Evolutionary conservation across 75 land plant genomes (phyloP).

Genomic region (Chamaecyparis obtusa): DNA sequence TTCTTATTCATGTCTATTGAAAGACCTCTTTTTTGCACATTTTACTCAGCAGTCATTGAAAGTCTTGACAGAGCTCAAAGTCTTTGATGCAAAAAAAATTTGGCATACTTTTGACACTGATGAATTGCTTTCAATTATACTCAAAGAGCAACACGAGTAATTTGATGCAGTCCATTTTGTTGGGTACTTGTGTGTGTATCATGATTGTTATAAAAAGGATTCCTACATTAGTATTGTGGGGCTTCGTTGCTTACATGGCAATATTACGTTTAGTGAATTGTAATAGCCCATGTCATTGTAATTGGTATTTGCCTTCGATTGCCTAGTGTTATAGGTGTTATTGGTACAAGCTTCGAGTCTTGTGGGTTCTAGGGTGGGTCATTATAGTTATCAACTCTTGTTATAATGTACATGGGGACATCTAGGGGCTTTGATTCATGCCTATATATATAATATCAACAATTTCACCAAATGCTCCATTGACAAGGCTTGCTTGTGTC

Average conservation of each 20-base stretch:
- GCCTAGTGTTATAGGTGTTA: no score
- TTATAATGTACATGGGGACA: no score
- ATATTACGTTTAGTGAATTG: constrained; percentile 22
- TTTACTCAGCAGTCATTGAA: constrained; percentile 21
- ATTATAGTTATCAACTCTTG: no score
- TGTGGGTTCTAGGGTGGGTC: no score
- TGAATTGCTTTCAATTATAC: constrained; percentile 32
- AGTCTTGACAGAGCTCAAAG: constrained; percentile 37
- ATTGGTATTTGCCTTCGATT: no score
- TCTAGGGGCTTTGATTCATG: no score
- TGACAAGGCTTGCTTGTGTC: no score
- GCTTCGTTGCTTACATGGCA: constrained; percentile 50
- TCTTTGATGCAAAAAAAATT: constrained; percentile 29
- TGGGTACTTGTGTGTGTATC: constrained; percentile 35
- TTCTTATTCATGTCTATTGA: background rate
- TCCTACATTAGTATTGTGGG: constrained; percentile 40
- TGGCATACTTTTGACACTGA: constrained; percentile 29
- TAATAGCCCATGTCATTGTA: no score
- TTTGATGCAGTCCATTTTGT: constrained; percentile 33
- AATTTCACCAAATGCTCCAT: no score
- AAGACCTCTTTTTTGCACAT: background rate
- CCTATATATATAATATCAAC: no score
- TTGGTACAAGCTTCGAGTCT: no score
- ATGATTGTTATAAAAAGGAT: constrained; percentile 34
- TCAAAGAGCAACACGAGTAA: constrained; percentile 46